Base-by-base conservation (phyloP, 1,284 basidiomycete species). In the Sanguinoderma infundibulare region DNA sequence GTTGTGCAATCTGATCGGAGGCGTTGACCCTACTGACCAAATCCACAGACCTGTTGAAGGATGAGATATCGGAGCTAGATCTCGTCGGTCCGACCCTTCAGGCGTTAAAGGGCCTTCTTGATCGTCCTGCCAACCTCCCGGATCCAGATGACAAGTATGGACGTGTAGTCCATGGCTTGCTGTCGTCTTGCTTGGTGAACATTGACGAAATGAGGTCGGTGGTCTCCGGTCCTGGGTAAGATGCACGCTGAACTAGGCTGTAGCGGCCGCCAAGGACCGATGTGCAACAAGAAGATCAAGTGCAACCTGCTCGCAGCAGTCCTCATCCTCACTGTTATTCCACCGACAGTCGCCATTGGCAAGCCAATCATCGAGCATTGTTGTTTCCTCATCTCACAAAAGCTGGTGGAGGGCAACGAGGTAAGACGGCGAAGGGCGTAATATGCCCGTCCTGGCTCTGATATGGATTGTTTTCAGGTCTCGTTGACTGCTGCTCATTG, bases 181-280 rank as follows among this genome's bases (percentile, higher is more conserved):
- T 98, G 10, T 96, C 94, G 0, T 84, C 90, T 1, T 95, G 94
- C 71, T 76, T 99, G 39, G 79, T 90, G 55, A 93, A 96, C 70
- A 83, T 98, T 24, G 95, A 98, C 68, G 94, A 92, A 65, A 94
- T 98, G 89, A 87, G 94, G 94, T 95, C 57, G 65, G 87, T 76
- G 38, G 4, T 24, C 5, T n/a, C 36, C 9, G 17, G 38, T 12
- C 9, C n/a, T 30, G 55, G 46, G 65, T 20, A 58, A n/a, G 15
- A 30, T 8, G n/a, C n/a, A 35, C 32, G 32, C 32, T 51, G 20
- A 51, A 7, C 5, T 51, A 34, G 15, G 55, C 47, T 34, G 35
- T 68, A 96, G 95, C 58, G 89, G 92, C 9, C 87, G 95, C 50
- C 83, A 89, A 61, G 96, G 96, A 3, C 70, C 82, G 0, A 87